phyloP scores from a whole-genome alignment of 352 stramenopile genomes.

The Pythium brassicae region DNA sequence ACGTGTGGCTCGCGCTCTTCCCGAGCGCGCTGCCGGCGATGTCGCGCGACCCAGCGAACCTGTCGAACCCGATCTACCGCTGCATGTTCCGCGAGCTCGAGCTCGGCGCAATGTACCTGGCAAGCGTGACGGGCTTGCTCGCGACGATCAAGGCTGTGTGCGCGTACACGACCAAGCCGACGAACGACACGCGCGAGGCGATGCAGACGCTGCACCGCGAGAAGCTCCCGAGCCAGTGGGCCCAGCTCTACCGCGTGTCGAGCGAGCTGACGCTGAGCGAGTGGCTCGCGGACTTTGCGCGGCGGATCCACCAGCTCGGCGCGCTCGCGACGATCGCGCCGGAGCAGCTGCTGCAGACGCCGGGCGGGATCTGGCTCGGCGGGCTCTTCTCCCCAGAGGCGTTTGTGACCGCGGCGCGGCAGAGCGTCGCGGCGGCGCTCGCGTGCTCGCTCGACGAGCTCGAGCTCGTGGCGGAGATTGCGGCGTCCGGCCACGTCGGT shows the following conservation, averaged over 20 bases:
- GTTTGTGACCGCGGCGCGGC: slow-evolving; percentile 89
- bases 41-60: slow-evolving; percentile 44
- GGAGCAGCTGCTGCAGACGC: slow-evolving; percentile 29
- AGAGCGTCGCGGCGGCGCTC: slow-evolving; percentile 79
- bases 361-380: slow-evolving; percentile 84
- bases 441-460: slow-evolving; percentile 88
- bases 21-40: slow-evolving; percentile 39
- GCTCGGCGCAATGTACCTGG: slow-evolving; percentile 60
- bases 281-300: slow-evolving; percentile 84
- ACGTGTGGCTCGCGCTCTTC: slow-evolving; percentile 58
- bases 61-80: slow-evolving; percentile 88
- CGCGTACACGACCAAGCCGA: slow-evolving; percentile 81
- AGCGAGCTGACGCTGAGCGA: slow-evolving; percentile 60
- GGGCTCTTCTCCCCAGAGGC: slow-evolving; percentile 91
- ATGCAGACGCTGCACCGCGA: slow-evolving; percentile 77
- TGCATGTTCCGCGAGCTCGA: slow-evolving; percentile 89
- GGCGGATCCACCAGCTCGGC: slow-evolving; percentile 63
- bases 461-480: slow-evolving; percentile 70
- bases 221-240: slow-evolving; percentile 60
- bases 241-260: slow-evolving; percentile 48
- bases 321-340: slow-evolving; percentile 37
- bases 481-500: slow-evolving; percentile 25
- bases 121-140: slow-evolving; percentile 64
- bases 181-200: slow-evolving; percentile 79
- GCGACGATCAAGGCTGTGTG: slow-evolving; percentile 70